phyloP scores from a whole-genome alignment of 257 asterid genomes.

The Solanum ossicruentum region DNA sequence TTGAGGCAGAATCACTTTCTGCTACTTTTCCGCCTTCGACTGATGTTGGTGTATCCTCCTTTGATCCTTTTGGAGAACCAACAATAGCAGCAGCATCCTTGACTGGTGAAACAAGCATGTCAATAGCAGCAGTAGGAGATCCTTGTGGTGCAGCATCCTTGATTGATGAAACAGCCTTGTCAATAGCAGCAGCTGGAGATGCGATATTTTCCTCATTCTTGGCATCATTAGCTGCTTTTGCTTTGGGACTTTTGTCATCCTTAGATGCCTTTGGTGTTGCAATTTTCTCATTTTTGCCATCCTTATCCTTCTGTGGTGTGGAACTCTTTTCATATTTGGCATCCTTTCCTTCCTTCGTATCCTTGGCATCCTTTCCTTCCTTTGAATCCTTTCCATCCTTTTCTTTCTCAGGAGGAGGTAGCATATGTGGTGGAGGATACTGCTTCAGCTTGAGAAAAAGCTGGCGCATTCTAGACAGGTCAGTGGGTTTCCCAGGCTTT shows the following conservation, averaged over 20 bases:
- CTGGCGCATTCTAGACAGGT: slow-evolving; percentile 81
- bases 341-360: slow-evolving; percentile 15
- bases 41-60: slow-evolving; percentile 14
- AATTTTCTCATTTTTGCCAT: slow-evolving; percentile 4
- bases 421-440: slow-evolving; percentile 85
- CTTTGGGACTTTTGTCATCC: slow-evolving; percentile 1
- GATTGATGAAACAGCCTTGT: background rate
- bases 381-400: slow-evolving; percentile 26
- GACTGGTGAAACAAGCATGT: slow-evolving; percentile 12
- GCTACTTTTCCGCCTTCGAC: slow-evolving; percentile 7
- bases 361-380: slow-evolving; percentile 19
- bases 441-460: slow-evolving; percentile 66
- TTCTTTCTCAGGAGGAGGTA: slow-evolving; percentile 40
- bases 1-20: slow-evolving; percentile 15
- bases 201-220: slow-evolving; percentile 1
- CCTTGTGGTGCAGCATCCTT: slow-evolving; percentile 2
- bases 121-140: slow-evolving; percentile 7
- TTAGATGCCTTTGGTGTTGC: slow-evolving; percentile 8
- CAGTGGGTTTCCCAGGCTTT: slow-evolving; percentile 93
- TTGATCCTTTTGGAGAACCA: slow-evolving; percentile 16
- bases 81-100: slow-evolving; percentile 1
- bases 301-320: slow-evolving; percentile 8
- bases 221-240: background rate
- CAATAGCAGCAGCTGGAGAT: slow-evolving; percentile 2
- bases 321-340: slow-evolving; percentile 2